Evolutionary conservation across 2,329 filamentous ascomycete genomes (phyloP).

Genomic region (Aspergillus texensis): DNA sequence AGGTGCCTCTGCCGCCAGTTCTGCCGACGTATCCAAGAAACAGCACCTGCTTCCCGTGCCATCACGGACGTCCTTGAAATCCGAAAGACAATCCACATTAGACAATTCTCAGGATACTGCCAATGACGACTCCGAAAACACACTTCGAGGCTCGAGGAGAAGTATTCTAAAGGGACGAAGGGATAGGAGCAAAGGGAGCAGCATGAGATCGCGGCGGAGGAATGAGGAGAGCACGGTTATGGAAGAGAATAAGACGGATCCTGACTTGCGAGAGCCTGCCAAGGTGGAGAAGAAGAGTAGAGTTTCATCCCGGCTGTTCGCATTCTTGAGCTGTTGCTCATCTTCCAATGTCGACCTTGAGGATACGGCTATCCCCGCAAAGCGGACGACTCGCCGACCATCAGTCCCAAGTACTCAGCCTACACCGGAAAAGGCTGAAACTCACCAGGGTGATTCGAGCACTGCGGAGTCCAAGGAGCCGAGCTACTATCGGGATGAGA

Average conservation of each 20-base stretch:
- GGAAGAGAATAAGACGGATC: constrained; percentile 36
- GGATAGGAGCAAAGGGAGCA: constrained; percentile 70
- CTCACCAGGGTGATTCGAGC: constrained; percentile 42
- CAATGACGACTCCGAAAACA: constrained; percentile 55
- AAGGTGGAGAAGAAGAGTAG: constrained; percentile 46
- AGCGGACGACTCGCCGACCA: constrained; percentile 47
- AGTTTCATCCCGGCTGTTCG: constrained; percentile 43
- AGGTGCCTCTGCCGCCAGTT: constrained; percentile 19
- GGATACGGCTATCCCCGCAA: constrained; percentile 47
- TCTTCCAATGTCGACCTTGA: constrained; percentile 49
- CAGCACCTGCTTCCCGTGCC: constrained; percentile 40
- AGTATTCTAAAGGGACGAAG: constrained; percentile 66
- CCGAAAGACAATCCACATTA: constrained; percentile 37
- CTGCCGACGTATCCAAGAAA: constrained; percentile 36
- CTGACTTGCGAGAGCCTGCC: constrained; percentile 34
- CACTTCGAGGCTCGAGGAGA: constrained; percentile 65
- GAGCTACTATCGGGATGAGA: constrained; percentile 40
- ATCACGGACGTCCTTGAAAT: constrained; percentile 43
- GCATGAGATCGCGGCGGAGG: constrained; percentile 42
- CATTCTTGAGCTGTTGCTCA: constrained; percentile 54
- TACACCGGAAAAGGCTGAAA: constrained; percentile 44
- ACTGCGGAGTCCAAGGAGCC: constrained; percentile 44
- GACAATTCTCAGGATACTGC: constrained; percentile 37
- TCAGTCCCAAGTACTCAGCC: constrained; percentile 40
- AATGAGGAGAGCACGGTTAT: constrained; percentile 36